Evolutionary conservation across 768 basidiomycete genomes (phyloP), one percentile per base, ranked within the genome.

Genomic region (Termitomyces sp.): DNA sequence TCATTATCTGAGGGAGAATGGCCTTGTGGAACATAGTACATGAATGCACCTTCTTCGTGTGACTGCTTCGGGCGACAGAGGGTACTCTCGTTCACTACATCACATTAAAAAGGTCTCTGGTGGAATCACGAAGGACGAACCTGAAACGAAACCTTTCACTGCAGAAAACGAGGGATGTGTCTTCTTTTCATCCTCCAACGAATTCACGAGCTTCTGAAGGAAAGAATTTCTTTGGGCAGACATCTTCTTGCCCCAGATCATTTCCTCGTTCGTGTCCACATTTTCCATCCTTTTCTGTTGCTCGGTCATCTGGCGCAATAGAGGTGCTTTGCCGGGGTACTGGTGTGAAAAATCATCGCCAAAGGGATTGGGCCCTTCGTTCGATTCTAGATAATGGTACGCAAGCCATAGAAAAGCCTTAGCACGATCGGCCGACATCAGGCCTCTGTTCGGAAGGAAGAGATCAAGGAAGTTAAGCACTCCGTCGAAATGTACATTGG

Each of bases 371-470:
- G 77, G 70, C 11, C 73, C 68, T 35, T 77, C 74, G 1, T 80
- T 75, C 34, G 76, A 77, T 68, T 93, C 90, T 59, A 94, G 75
- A 68, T 94, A 93, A 65, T 90, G 78, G 68, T 83, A 93, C 47
- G 92, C 71, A 54, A 93, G 77, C 88, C 90, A 93, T 28, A 96
- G 77, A 67, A 96, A 91, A 3, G 84, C 88, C 54, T 74, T 75
- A 5, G 88, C 90, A 30, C 93, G 87, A 58, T 87, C 85, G 3
- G 69, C 68, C 2, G 92, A 90, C 11, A 86, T 79, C 35, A 92
- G 73, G 44, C 79, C 78, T 62, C 85, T 83, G 38, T 68, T 69
- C 24, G 91, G 89, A 40, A 91, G 77, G 68, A 95, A 95, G 40
- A 95, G 75, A 70, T 95, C 92, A 43, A 92, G 75, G 58, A 94